A percentile compares a stretch with the other conserved stretches of the same genome.
Evolutionary conservation across 2,329 filamentous ascomycete genomes (phyloP).

Genomic region (Aaosphaeria pasadenensis): DNA sequence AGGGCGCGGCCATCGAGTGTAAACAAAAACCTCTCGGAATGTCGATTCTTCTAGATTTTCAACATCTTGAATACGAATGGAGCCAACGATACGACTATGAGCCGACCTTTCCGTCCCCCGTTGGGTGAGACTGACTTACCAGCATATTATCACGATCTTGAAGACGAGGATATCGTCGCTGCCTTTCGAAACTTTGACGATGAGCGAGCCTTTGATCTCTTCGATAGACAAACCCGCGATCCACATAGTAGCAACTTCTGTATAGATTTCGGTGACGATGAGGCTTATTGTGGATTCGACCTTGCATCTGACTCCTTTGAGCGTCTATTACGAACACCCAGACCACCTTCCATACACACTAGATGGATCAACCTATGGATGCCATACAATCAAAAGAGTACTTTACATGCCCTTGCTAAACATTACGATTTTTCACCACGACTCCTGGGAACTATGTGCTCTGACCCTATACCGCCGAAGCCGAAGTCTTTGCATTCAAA

Average conservation of each 20-base stretch:
- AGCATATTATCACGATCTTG: conserved; percentile 31
- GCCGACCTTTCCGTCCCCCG: conserved; percentile 22
- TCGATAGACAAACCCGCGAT: conserved; percentile 41
- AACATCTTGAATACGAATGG: background rate
- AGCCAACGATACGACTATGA: conserved; percentile 15
- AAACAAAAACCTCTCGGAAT: background rate
- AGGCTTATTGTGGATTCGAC: conserved; percentile 57
- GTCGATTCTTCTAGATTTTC: background rate
- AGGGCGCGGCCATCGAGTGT: conserved; percentile 1
- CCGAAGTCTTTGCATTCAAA: conserved; percentile 15
- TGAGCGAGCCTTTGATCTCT: conserved; percentile 43
- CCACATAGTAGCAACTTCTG: conserved; percentile 57
- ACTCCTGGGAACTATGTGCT: conserved; percentile 61
- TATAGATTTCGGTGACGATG: conserved; percentile 59
- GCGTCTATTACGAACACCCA: conserved; percentile 34
- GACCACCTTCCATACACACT: conserved; percentile 52
- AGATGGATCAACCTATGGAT: conserved; percentile 78
- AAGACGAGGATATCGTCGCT: conserved; percentile 29
- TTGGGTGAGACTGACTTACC: conserved; percentile 28
- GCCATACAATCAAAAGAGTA: conserved; percentile 57
- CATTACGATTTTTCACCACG: conserved; percentile 68
- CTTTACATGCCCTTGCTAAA: conserved; percentile 56
- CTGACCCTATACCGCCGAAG: conserved; percentile 46
- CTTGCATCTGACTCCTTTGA: conserved; percentile 45
- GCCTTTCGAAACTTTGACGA: conserved; percentile 57